phyloP scores from a whole-genome alignment of 2,329 filamentous ascomycete species.

The Hypoxylon sp. region DNA sequence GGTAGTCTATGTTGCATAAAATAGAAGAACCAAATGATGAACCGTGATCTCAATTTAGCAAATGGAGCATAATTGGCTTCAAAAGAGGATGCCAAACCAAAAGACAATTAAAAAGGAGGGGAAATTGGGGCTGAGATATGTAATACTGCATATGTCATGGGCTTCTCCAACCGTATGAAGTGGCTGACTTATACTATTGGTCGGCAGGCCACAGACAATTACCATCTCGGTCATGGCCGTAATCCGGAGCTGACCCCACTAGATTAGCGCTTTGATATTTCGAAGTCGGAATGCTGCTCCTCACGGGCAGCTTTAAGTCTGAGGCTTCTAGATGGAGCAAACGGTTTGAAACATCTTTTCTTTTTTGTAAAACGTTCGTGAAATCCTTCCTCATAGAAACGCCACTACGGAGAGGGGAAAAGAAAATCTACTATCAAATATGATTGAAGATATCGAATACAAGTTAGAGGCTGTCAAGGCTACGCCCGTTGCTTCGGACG shows the following conservation, averaged over 20 bases:
- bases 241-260: conserved; percentile 47
- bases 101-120: conserved; percentile 1
- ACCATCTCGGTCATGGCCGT: conserved; percentile 39
- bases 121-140: conserved; percentile 14
- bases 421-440: conserved; percentile 30
- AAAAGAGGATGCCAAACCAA: not conserved
- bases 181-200: conserved; percentile 26
- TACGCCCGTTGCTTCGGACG: conserved; percentile 64
- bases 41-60: not conserved
- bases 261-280: conserved; percentile 29
- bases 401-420: conserved; percentile 2
- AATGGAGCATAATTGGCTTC: conserved; percentile 1
- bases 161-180: not conserved
- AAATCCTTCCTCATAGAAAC: conserved; percentile 12
- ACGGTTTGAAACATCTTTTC: conserved; percentile 11
- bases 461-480: conserved; percentile 69
- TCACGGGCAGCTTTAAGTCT: conserved; percentile 8
- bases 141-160: conserved; percentile 31
- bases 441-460: conserved; percentile 66
- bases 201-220: conserved; percentile 17
- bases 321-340: conserved; percentile 3
- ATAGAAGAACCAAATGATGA: conserved; percentile 1
- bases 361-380: conserved; percentile 12
- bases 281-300: conserved; percentile 42
- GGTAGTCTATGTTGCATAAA: not conserved